Evolutionary conservation across 805 yeast species (phyloP).

Genomic region (Yamadazyma sp.): DNA sequence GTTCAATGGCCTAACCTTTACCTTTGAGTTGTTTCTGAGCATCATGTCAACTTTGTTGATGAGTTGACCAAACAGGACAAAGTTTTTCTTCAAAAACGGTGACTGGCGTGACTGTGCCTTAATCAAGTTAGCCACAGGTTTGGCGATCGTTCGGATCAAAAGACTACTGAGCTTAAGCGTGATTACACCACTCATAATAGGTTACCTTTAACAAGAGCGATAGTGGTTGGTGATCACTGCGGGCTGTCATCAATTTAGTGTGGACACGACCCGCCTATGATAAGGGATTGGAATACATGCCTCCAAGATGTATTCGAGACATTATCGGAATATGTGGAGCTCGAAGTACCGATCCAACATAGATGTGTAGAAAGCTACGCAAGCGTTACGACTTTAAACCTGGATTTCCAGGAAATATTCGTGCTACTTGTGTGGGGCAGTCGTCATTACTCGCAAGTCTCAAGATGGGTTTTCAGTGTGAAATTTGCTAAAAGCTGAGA

Average conservation of each 20-base stretch:
- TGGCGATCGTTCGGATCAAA: constrained; percentile 71
- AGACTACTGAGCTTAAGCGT: constrained; percentile 74
- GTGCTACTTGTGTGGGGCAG: constrained; percentile 6
- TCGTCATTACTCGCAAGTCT: no score
- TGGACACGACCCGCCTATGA: no score
- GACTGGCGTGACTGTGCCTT: constrained; percentile 77
- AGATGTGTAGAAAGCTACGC: no score
- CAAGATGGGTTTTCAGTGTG: no score
- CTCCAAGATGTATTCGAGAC: no score
- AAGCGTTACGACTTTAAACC: no score
- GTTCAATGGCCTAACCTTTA: constrained; percentile 72
- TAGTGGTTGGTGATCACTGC: constrained; percentile 1
- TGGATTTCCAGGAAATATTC: not conserved
- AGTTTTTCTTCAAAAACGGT: constrained; percentile 56
- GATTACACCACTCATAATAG: constrained; percentile 67
- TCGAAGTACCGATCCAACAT: no score
- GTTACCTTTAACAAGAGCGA: no score
- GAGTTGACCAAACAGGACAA: constrained; percentile 71
- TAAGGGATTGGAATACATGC: no score
- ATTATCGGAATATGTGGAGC: no score
- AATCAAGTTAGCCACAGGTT: constrained; percentile 71
- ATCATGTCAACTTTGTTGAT: constrained; percentile 65
- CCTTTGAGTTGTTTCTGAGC: constrained; percentile 54
- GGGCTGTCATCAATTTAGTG: no score
- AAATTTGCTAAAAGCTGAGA: not conserved